These are phyloP conservation scores for Cercospora citrullina DNA, from an alignment of 2,329 filamentous ascomycete species.

Conservation along the genomic window DNA sequence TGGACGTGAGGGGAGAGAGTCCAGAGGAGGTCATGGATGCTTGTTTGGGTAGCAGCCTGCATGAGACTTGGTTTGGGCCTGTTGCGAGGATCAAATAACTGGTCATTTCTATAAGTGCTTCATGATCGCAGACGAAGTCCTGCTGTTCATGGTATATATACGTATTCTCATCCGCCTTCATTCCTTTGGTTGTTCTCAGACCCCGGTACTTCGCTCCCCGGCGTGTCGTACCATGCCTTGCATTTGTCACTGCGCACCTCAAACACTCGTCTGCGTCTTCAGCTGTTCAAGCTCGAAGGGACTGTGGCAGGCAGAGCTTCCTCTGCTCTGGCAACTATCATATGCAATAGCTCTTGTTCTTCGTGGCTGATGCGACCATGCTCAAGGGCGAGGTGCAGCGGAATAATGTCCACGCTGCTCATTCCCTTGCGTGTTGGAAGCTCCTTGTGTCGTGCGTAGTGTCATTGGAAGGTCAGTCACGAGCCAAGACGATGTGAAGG, in stretches of 20 bases:
- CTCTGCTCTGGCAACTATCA: not conserved
- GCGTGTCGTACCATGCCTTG: too few species aligned
- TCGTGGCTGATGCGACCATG: too few species aligned
- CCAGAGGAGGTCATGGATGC: constrained; percentile 8
- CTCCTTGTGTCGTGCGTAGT: too few species aligned
- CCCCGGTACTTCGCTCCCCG: too few species aligned
- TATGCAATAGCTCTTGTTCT: not conserved
- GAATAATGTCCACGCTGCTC: not conserved
- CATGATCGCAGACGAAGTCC: too few species aligned
- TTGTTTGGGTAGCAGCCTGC: not conserved
- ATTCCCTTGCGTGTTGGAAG: too few species aligned
- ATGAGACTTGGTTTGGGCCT: not conserved
- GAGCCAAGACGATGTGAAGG: not conserved
- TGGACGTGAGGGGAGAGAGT: not conserved
- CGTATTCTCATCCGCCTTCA: not conserved
- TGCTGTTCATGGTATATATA: not conserved
- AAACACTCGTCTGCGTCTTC: too few species aligned
- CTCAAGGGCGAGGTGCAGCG: not conserved
- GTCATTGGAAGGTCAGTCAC: too few species aligned
- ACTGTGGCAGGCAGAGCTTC: not conserved
- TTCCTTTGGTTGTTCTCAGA: too few species aligned
- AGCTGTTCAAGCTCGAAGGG: not conserved
- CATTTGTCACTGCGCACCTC: too few species aligned
- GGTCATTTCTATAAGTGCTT: too few species aligned
- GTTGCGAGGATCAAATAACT: not conserved